Evolutionary conservation across 257 asterid genomes (phyloP), one percentile per base, ranked within the genome.

Genomic region (Verbascum thapsus): DNA sequence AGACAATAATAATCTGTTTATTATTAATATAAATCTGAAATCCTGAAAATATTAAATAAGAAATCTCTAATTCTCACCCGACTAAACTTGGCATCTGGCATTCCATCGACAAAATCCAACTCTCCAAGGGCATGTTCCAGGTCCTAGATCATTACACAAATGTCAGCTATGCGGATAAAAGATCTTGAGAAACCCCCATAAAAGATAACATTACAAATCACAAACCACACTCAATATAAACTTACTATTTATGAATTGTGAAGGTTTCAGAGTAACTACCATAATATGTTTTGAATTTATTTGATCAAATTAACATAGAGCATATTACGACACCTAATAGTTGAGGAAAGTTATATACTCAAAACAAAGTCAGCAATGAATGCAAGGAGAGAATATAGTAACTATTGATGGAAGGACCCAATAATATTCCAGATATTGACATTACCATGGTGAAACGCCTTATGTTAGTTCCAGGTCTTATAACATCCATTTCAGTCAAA

Each of bases 31-130:
- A 39, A 19, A 52, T 52, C 43, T 52, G n/a, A 65, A 40, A 65
- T 40, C 34, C 18, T 16, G n/a, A 18, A 55, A 26, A 26, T 1
- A 26, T 48, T 34, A 52, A 39, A n/a, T 3, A 8, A 41, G 2
- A 37, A 44, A 43, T 8, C 45, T 40, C 12, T 39, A 69, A 66
- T 62, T 34, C 95, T 87, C 79, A 92, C 99, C 88, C 73, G 88
- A 72, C 99, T 92, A 78, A 92, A 92, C 83, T 85, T 92, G 79
- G 83, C 72, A 70, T 89, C 82, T 61, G 88, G 88, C 59, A 89
- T 69, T 72, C 95, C 99, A 67, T 76, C 74, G 56, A 56, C 78
- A 72, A 85, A 72, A 61, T 82, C 85, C 78, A 92, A 75, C 78
- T 87, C 85, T 48, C 83, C 89, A 50, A 92, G 72, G 52, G 88